Conservation (phyloP, 179 eudicot species). For the Amaranthus tricolor region DNA sequence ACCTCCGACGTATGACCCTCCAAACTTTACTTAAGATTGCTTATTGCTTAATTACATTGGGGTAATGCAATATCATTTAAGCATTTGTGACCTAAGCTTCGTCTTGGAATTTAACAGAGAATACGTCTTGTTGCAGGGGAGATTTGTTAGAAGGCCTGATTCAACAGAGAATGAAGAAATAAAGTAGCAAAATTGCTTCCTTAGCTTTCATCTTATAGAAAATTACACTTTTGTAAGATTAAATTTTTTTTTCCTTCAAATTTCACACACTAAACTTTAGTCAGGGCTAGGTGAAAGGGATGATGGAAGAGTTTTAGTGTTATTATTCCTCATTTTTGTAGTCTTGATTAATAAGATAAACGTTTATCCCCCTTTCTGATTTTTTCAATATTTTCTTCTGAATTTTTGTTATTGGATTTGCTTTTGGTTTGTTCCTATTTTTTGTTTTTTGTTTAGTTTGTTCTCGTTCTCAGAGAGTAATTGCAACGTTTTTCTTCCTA, state of each 20-base stretch:
- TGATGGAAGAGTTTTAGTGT: constrained; percentile 24
- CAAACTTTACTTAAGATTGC: too few species aligned
- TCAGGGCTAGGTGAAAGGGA: constrained; percentile 32
- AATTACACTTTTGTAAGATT: constrained; percentile 26
- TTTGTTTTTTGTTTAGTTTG: too few species aligned
- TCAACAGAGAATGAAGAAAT: constrained; percentile 42
- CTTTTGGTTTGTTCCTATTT: too few species aligned
- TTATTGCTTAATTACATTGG: too few species aligned
- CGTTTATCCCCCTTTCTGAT: not conserved
- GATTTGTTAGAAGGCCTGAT: constrained; percentile 72
- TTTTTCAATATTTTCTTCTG: constrained; percentile 3
- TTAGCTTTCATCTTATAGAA: constrained; percentile 15
- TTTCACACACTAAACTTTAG: constrained; percentile 20
- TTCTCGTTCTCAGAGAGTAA: too few species aligned
- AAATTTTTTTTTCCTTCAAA: constrained; percentile 16
- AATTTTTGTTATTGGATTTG: too few species aligned
- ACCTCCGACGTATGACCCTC: too few species aligned
- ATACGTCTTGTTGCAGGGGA: constrained; percentile 49
- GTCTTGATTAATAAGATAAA: constrained; percentile 6
- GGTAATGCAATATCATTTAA: too few species aligned
- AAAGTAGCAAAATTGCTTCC: constrained; percentile 11
- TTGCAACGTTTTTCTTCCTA: too few species aligned
- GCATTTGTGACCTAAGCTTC: too few species aligned
- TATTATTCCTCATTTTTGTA: constrained; percentile 27
- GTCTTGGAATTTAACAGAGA: too few species aligned